Conservation (phyloP, 495 filamentous ascomycete species). For the Astrothelium macrocarpum region DNA sequence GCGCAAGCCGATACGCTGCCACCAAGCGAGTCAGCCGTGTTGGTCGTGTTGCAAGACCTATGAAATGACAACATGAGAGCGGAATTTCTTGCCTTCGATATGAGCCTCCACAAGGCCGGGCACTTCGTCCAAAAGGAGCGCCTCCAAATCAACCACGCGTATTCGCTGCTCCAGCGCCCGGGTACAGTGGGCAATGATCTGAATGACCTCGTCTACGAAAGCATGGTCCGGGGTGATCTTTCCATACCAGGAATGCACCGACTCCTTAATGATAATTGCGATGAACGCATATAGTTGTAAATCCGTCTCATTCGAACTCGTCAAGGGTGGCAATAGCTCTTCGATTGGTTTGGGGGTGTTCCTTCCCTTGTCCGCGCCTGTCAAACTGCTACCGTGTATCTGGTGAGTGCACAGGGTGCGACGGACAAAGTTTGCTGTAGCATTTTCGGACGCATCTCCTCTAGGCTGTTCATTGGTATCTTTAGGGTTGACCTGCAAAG, state of each 20-base stretch:
- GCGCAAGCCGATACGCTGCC: slow-evolving; percentile 34
- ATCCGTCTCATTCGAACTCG: slow-evolving; percentile 86
- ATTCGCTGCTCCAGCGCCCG: slow-evolving; percentile 76
- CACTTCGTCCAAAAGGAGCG: slow-evolving; percentile 78
- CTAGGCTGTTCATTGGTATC: slow-evolving; percentile 14
- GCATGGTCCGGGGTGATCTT: slow-evolving; percentile 83
- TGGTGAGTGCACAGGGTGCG: slow-evolving; percentile 53
- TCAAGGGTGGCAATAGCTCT: slow-evolving; percentile 79
- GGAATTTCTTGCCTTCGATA: slow-evolving; percentile 54
- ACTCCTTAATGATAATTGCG: slow-evolving; percentile 77
- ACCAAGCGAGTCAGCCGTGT: background rate
- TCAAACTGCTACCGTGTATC: slow-evolving; percentile 27
- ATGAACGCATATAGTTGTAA: slow-evolving; percentile 85
- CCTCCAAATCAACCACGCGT: slow-evolving; percentile 69
- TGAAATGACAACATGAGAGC: background rate
- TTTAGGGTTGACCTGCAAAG: background rate
- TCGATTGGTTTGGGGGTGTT: slow-evolving; percentile 51
- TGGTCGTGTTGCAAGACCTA: background rate
- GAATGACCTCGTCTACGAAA: slow-evolving; percentile 77
- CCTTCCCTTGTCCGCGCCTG: slow-evolving; percentile 24
- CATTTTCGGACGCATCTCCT: slow-evolving; percentile 45
- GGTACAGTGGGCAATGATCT: slow-evolving; percentile 83
- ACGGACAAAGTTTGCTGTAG: slow-evolving; percentile 51
- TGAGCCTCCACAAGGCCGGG: slow-evolving; percentile 74
- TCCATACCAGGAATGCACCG: slow-evolving; percentile 84